phyloP scores from a whole-genome alignment of 768 basidiomycete genomes.

The Lactarius trivialis region DNA sequence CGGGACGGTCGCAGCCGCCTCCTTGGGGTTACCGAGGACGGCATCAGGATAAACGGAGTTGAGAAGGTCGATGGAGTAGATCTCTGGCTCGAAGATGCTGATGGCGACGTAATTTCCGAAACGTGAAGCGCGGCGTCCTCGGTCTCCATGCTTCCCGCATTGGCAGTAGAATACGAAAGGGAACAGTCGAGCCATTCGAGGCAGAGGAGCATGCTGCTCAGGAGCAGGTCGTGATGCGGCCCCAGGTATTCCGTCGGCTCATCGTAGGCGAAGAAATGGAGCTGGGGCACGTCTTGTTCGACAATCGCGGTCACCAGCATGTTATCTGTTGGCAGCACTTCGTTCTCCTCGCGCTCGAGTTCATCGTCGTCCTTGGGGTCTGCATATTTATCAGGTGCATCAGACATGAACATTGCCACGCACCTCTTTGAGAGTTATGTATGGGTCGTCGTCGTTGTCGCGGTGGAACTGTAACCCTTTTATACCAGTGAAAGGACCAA shows the following conservation, averaged over 20 bases:
- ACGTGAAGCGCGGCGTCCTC: conserved; percentile 25
- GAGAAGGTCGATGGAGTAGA: conserved; percentile 92
- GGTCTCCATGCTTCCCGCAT: conserved; percentile 28
- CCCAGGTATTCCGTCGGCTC: conserved; percentile 88
- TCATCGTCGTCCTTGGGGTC: conserved; percentile 56
- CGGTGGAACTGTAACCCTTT: conserved; percentile 93
- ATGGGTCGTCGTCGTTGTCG: conserved; percentile 91
- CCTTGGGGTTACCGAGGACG: conserved; percentile 85
- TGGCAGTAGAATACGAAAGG: conserved; percentile 45
- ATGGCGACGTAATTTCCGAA: conserved; percentile 93
- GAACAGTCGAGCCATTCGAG: conserved; percentile 98
- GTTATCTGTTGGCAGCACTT: conserved; percentile 86
- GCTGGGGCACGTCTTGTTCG: conserved; percentile 91
- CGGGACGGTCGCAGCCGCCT: conserved; percentile 72
- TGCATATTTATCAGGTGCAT: conserved; percentile 4
- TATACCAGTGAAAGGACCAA: conserved; percentile 89
- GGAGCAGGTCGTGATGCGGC: conserved; percentile 95
- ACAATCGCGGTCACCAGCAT: conserved; percentile 91
- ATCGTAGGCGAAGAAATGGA: conserved; percentile 95
- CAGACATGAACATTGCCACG: conserved; percentile 25
- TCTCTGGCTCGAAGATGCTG: conserved; percentile 94
- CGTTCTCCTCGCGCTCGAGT: conserved; percentile 83
- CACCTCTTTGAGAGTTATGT: conserved; percentile 92
- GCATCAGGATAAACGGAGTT: conserved; percentile 92
- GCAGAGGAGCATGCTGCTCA: conserved; percentile 95